Conservation (phyloP, 75 land plant species). For the Larix kaempferi region DNA sequence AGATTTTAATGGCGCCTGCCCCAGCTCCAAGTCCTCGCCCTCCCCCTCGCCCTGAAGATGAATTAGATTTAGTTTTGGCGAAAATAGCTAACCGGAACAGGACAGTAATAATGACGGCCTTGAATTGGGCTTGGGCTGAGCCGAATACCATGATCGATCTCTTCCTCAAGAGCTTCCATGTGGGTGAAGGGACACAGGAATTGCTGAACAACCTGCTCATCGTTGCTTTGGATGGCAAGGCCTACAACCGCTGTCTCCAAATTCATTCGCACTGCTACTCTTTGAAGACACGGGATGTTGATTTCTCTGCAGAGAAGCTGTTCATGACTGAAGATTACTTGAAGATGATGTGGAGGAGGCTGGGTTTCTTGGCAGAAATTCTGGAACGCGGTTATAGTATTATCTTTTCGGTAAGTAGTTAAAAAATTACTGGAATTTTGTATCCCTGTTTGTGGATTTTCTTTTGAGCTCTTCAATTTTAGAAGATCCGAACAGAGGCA, state of each 20-base stretch:
- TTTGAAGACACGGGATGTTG: conserved; percentile 38
- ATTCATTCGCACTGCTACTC: conserved; percentile 31
- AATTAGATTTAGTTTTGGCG: conserved; percentile 15
- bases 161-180: conserved; percentile 36
- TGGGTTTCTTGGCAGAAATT: conserved; percentile 10
- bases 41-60: not conserved
- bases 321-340: conserved; percentile 47
- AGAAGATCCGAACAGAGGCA: too few relatives aligned
- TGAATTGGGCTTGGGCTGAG: conserved; percentile 46
- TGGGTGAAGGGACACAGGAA: conserved; percentile 27
- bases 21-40: not conserved
- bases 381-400: conserved; percentile 7
- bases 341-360: conserved; percentile 52
- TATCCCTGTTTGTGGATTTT: too few relatives aligned
- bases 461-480: too few relatives aligned
- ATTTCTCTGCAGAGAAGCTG: conserved; percentile 38
- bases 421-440: not conserved
- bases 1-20: not conserved
- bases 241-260: conserved; percentile 31
- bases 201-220: conserved; percentile 38
- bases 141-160: conserved; percentile 35
- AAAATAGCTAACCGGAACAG: conserved; percentile 23
- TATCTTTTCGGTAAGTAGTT: conserved; percentile 10
- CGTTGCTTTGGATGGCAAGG: conserved; percentile 35
- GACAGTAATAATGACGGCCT: conserved; percentile 37